phyloP scores from a whole-genome alignment of 2,329 filamentous ascomycete species.

The Xylaria sp. region DNA sequence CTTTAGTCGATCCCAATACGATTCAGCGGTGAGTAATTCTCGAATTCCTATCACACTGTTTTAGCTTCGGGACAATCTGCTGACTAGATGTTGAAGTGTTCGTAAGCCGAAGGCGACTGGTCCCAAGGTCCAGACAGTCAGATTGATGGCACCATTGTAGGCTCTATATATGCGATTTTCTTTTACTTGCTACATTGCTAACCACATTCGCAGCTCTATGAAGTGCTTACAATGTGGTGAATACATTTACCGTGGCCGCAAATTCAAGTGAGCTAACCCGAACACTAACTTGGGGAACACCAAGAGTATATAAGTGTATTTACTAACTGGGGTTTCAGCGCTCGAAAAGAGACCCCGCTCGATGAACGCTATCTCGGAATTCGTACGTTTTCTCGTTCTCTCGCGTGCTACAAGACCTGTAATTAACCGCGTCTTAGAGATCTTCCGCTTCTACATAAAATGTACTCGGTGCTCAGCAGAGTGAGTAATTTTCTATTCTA shows the following conservation, averaged over 20 bases:
- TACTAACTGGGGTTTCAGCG: slow-evolving; percentile 49
- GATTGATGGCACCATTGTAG: slow-evolving; percentile 85
- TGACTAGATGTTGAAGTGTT: slow-evolving; percentile 48
- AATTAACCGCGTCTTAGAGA: slow-evolving; percentile 68
- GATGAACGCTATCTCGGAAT: slow-evolving; percentile 83
- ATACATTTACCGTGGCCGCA: slow-evolving; percentile 92
- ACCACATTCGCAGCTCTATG: slow-evolving; percentile 41
- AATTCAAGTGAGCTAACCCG: slow-evolving; percentile 74
- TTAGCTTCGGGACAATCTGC: not conserved
- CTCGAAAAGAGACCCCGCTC: slow-evolving; percentile 87
- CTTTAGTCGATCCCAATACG: slow-evolving; percentile 78
- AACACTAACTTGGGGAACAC: not conserved
- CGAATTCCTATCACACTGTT: not conserved
- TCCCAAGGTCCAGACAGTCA: slow-evolving; percentile 85
- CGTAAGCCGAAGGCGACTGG: slow-evolving; percentile 77
- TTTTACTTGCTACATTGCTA: not conserved
- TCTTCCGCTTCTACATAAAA: slow-evolving; percentile 86
- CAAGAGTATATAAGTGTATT: not conserved
- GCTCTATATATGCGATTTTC: not conserved
- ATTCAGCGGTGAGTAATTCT: slow-evolving; percentile 65
- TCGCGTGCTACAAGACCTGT: too few species aligned
- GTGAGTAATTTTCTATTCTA: slow-evolving; percentile 7
- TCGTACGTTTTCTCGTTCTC: too few species aligned
- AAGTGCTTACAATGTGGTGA: slow-evolving; percentile 64
- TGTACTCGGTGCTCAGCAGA: slow-evolving; percentile 42